Conservation (phyloP, 2,329 filamentous ascomycete species). For the Fusarium pseudocircinatum region DNA sequence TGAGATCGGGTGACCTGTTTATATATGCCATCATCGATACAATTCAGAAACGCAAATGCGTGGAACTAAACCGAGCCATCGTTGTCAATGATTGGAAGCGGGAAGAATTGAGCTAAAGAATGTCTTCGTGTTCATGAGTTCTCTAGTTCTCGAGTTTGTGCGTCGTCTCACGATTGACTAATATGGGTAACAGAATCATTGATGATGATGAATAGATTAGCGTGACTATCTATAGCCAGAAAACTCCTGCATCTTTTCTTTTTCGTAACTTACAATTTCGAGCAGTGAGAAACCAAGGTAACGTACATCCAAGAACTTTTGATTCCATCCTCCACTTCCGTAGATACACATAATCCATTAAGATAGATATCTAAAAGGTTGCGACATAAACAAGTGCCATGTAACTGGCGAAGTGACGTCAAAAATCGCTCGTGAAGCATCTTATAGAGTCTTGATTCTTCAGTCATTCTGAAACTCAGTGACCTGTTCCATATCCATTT, state of each 20-base stretch:
- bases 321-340: too few species aligned
- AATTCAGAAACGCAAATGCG: too few species aligned
- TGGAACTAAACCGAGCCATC: too few species aligned
- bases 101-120: too few species aligned
- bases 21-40: too few species aligned
- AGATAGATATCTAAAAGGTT: too few species aligned
- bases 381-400: too few species aligned
- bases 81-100: too few species aligned
- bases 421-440: accelerated
- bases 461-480: background rate
- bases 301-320: background rate
- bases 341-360: too few species aligned
- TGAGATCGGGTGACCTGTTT: too few species aligned
- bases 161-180: too few species aligned
- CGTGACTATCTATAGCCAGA: background rate
- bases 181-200: accelerated
- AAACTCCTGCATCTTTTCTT: background rate
- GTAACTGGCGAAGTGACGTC: accelerated
- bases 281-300: background rate
- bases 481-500: constrained; percentile 9
- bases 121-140: accelerated
- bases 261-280: background rate
- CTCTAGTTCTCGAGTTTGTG: background rate
- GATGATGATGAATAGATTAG: background rate
- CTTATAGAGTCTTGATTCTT: background rate